Evolutionary conservation across 305 asterid species (phyloP), one percentile per base, ranked within the genome.

Genomic region (Fraxinus latifolia): DNA sequence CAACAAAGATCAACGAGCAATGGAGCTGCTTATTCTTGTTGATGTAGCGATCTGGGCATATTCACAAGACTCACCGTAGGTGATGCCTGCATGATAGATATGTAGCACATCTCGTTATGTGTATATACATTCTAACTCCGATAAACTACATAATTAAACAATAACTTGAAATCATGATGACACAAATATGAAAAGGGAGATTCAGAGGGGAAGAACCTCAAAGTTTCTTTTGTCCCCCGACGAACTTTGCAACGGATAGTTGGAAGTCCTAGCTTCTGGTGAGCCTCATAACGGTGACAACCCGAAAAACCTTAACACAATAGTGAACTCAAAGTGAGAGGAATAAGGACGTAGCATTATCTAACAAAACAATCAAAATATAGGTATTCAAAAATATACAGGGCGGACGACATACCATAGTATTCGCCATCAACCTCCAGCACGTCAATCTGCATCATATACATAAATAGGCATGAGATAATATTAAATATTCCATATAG

Each of bases 211-310:
- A 15, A 77, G 34, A 74, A 93, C 98, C 98, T 95, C 77, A 95
- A 78, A 62, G 98, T 95, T 87, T 92, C 99, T 90, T 91, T 93
- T 27, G 99, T 95, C 81, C 98, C 98, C 23, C 99, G 97, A 31
- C 97, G 94, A 77, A 95, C 86, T 87, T 91, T 93, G 92, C 99
- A 93, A 25, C 95, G 93, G 80, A 95, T 95, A 19, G 97, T 91
- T 34, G 97, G 95, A 27, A 95, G 90, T 19, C 98, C 98, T 15
- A 95, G 90, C 78, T 80, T 89, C 87, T 93, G 98, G 85, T 93
- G 99, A 86, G 99, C 99, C 89, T 95, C 99, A 14, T 89, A 93
- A 25, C 98, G 91, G 83, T 95, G 99, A 84, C 98, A 95, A 53
- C 99, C 99, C 5, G 97, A 95, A 84, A 93, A 95, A 73, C 97